Percentiles rank a stretch among this genome's conserved stretches.
phyloP scores from a whole-genome alignment of 2,329 filamentous ascomycete species.

The Beauveria varroae region DNA sequence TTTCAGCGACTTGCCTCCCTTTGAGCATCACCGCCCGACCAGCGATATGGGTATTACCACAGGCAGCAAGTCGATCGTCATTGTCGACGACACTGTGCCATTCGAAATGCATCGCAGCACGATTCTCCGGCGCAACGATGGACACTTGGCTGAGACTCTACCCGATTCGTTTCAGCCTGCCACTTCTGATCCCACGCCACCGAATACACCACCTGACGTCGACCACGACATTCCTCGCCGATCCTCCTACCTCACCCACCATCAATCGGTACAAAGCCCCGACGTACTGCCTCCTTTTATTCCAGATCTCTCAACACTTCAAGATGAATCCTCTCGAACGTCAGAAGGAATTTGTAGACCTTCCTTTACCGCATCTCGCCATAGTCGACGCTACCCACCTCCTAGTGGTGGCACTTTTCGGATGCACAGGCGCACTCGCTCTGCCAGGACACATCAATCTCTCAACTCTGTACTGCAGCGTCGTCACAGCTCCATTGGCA shows the following conservation, averaged over 20 bases:
- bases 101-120: conserved; percentile 45
- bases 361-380: conserved; percentile 22
- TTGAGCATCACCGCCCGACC: conserved; percentile 31
- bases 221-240: conserved; percentile 39
- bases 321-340: conserved; percentile 18
- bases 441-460: conserved; percentile 41
- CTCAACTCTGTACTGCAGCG: conserved; percentile 44
- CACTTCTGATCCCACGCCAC: conserved; percentile 50
- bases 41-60: conserved; percentile 58
- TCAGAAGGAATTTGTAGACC: conserved; percentile 28
- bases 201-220: conserved; percentile 48
- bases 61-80: conserved; percentile 86
- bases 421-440: conserved; percentile 38
- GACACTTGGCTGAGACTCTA: conserved; percentile 45
- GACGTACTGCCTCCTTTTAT: conserved; percentile 39
- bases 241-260: conserved; percentile 48
- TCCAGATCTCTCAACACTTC: conserved; percentile 36
- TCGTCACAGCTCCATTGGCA: conserved; percentile 54
- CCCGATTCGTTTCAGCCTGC: conserved; percentile 42
- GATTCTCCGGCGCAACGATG: conserved; percentile 36
- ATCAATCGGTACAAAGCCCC: conserved; percentile 33
- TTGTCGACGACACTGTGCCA: conserved; percentile 62
- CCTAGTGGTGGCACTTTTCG: conserved; percentile 23
- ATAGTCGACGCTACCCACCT: conserved; percentile 21
- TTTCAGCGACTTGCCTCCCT: conserved; percentile 27